Evolutionary conservation across 352 stramenopile species (phyloP), one percentile per base, ranked within the genome.

Genomic region (Pythium periplocum): DNA sequence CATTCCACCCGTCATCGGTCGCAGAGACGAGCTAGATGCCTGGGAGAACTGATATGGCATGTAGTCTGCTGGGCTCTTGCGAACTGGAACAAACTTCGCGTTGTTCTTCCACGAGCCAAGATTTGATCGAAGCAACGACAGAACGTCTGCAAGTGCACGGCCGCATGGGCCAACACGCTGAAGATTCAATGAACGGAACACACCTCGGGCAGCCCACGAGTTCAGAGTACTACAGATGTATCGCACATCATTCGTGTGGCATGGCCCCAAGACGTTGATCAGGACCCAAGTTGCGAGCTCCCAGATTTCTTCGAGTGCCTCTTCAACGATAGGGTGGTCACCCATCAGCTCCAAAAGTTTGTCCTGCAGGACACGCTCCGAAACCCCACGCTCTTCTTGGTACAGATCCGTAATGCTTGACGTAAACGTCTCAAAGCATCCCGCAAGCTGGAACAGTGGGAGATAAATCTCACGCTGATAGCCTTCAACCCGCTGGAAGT

Each of bases 381-480:
- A 78, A 1, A 92, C 74, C 2, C 78, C 71, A 17, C 56, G 66
- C 30, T 85, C 66, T 37, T 79, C 70, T 31, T 68, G 71, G 69
- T 90, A 92, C 44, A 94, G 66, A 39, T 93, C 79, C 45, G 85
- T 60, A 42, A 92, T 82, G 30, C 48, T 75, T 3, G 79, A 83
- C 12, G 76, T 92, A 43, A 96, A 96, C 34, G 83, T 83, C 64
- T 99, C 96, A 17, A 98, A 97, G 52, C 93, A 97, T 12, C 97
- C 97, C 8, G 96, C 97, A 10, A 98, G 91, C 62, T 99, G 96
- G 64, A 99, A 99, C 45, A 98, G 91, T 26, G 97, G 97, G 40
- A 99, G 65, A 62, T 99, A 99, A 59, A 99, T 98, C 42, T 98
- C 93, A 53, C 98, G 96, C 62, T 95, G 95, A 67, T 98, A 98